Conservation (phyloP, 257 asterid species). For the Solanum bulbocastanum region DNA sequence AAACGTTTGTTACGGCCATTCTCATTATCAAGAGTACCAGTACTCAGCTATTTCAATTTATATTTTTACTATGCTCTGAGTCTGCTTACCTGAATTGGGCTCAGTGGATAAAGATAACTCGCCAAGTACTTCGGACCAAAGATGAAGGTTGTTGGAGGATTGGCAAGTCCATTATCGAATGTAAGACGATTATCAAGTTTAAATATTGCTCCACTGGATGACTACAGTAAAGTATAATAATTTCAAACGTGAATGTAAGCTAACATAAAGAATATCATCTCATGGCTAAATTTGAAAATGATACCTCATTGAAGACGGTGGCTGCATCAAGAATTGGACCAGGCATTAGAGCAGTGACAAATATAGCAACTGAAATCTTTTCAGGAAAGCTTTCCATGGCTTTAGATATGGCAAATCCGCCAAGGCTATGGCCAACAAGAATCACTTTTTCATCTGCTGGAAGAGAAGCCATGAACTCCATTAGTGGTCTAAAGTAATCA, state of each 20-base stretch:
- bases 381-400: constrained; percentile 28
- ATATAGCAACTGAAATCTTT: constrained; percentile 15
- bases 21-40: not conserved
- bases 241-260: not conserved
- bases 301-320: constrained; percentile 7
- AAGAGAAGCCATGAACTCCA: constrained; percentile 21
- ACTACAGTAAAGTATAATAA: not conserved
- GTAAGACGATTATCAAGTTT: not conserved
- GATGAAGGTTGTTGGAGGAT: constrained; percentile 9
- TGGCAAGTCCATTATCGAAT: constrained; percentile 10
- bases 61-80: not conserved
- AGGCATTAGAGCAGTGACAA: constrained; percentile 19
- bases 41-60: not conserved
- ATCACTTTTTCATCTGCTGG: constrained; percentile 16
- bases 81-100: constrained; percentile 14
- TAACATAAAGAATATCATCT: not conserved
- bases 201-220: not conserved
- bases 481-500: constrained; percentile 16
- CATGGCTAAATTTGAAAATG: not conserved
- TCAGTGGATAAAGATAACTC: constrained; percentile 5
- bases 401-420: constrained; percentile 16
- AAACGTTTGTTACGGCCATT: not conserved
- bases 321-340: constrained; percentile 2
- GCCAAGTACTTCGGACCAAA: constrained; percentile 13
- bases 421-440: constrained; percentile 25